Conservation (phyloP, 2,329 filamentous ascomycete species). For the Arthrinium puccinioides region DNA sequence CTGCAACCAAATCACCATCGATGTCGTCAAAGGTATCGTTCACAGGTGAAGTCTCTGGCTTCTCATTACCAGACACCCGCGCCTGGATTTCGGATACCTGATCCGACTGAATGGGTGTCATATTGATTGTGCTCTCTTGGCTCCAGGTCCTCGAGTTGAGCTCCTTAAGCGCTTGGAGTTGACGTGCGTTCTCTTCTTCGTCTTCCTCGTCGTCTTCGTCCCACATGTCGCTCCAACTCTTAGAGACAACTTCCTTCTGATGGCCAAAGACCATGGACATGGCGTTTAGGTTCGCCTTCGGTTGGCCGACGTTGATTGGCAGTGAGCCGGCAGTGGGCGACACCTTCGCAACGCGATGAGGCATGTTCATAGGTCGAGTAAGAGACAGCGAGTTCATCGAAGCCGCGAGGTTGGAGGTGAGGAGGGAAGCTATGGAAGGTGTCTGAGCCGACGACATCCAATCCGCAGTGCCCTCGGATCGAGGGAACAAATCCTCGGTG, state of each 20-base stretch:
- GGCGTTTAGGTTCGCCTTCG: constrained; percentile 58
- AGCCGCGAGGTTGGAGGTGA: constrained; percentile 73
- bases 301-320: constrained; percentile 73
- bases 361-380: constrained; percentile 33
- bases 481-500: constrained; percentile 77
- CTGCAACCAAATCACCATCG: constrained; percentile 58
- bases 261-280: constrained; percentile 76
- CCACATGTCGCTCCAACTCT: constrained; percentile 99
- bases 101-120: constrained; percentile 23
- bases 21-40: constrained; percentile 38
- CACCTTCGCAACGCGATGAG: constrained; percentile 41
- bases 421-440: constrained; percentile 74
- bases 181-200: constrained; percentile 56
- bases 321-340: constrained; percentile 62
- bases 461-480: constrained; percentile 63
- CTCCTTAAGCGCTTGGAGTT: constrained; percentile 53
- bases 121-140: constrained; percentile 57
- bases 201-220: constrained; percentile 82
- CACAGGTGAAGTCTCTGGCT: constrained; percentile 28
- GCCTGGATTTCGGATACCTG: constrained; percentile 36
- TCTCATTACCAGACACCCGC: constrained; percentile 33
- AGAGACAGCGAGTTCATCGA: constrained; percentile 72
- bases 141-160: constrained; percentile 74
- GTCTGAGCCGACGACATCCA: constrained; percentile 78
- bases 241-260: constrained; percentile 73